These are phyloP conservation scores for Cryptosporidium meleagridis DNA, from an alignment of 169 alveolate species.

Conservation along the genomic window DNA sequence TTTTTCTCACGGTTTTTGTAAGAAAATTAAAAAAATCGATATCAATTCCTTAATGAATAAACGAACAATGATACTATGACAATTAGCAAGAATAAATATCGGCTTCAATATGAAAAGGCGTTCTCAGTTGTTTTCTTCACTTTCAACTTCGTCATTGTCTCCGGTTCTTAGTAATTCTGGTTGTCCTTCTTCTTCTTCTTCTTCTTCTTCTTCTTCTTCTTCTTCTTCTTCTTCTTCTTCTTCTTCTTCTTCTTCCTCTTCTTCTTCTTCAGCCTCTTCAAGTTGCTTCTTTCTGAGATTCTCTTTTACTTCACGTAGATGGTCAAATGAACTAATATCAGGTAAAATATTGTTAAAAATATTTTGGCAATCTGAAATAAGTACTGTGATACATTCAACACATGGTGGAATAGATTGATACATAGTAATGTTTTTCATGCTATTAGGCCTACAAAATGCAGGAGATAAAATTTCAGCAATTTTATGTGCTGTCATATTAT, in stretches of 20 bases:
- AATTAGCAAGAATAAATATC: not conserved
- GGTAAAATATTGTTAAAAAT: conserved; percentile 30
- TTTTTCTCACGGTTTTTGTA: not conserved
- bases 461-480: conserved; percentile 67
- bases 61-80: not conserved
- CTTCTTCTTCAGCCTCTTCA: not conserved
- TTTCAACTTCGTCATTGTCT: not conserved
- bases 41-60: too few species aligned
- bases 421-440: conserved; percentile 23
- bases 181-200: conserved; percentile 1
- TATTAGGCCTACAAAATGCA: conserved; percentile 55
- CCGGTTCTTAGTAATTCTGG: not conserved
- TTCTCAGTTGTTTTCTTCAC: not conserved
- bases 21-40: too few species aligned
- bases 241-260: not conserved
- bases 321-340: not conserved
- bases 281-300: not conserved
- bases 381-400: conserved; percentile 53
- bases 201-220: not conserved
- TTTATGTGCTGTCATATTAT: conserved; percentile 61
- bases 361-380: conserved; percentile 40
- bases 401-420: conserved; percentile 65
- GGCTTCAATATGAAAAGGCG: not conserved
- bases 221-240: not conserved
- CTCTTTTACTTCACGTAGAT: not conserved